Percentiles rank a stretch among this genome's conserved stretches.
Conservation (phyloP, 1,139 yeast genomes). For the Ogataea hybrid region DNA sequence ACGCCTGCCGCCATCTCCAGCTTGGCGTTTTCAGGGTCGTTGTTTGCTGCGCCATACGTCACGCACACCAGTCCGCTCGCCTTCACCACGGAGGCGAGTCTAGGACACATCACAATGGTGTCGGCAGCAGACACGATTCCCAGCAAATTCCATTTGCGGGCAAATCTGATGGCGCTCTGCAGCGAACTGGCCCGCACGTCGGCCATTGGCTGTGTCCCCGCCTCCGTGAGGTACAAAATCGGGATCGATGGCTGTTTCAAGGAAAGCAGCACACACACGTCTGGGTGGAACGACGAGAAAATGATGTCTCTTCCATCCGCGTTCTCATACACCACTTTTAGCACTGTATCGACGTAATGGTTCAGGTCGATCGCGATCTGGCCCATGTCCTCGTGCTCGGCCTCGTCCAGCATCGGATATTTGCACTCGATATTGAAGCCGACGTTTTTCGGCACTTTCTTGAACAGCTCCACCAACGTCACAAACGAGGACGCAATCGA, state of each 20-base stretch:
- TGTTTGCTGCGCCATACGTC: conserved; percentile 84
- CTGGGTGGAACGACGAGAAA: conserved; percentile 94
- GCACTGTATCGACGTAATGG: conserved; percentile 81
- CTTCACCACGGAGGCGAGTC: conserved; percentile 85
- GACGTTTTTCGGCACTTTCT: conserved; percentile 74
- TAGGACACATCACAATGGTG: conserved; percentile 82
- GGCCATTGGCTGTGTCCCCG: conserved; percentile 81
- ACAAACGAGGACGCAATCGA: conserved; percentile 92
- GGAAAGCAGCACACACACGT: conserved; percentile 79
- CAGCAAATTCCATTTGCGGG: conserved; percentile 85
- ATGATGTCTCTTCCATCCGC: conserved; percentile 80
- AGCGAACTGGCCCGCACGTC: conserved; percentile 86
- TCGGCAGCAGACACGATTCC: conserved; percentile 92
- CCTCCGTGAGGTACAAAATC: conserved; percentile 82
- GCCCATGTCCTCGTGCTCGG: conserved; percentile 85
- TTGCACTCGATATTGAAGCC: conserved; percentile 96
- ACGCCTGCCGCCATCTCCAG: conserved; percentile 93
- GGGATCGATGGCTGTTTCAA: conserved; percentile 94
- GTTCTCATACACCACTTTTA: conserved; percentile 77
- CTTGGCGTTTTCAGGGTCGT: conserved; percentile 80
- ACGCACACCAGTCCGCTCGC: conserved; percentile 91
- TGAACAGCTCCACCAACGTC: conserved; percentile 80
- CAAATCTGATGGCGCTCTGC: conserved; percentile 89
- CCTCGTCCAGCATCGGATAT: conserved; percentile 95
- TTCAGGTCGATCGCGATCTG: conserved; percentile 82